These are phyloP conservation scores for Lactarius pseudohatsudake DNA, from an alignment of 768 basidiomycete species.

Conservation along the genomic window DNA sequence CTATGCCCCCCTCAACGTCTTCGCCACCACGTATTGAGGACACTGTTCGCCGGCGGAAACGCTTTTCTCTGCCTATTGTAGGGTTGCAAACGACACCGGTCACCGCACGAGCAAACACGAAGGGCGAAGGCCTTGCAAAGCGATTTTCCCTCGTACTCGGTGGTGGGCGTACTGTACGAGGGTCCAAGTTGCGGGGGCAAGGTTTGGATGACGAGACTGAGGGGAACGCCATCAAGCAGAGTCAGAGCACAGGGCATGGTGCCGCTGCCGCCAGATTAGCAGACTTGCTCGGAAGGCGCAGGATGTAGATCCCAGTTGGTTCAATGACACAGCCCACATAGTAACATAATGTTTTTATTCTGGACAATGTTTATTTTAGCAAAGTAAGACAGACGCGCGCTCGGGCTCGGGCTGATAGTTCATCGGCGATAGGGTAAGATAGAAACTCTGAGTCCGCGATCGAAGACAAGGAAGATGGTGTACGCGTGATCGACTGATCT, in stretches of 20 bases:
- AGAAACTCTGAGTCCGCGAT: too few species aligned
- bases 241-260: slow-evolving; percentile 36
- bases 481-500: too few species aligned
- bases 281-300: slow-evolving; percentile 48
- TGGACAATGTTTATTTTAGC: neutral
- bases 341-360: neutral
- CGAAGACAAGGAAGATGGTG: too few species aligned
- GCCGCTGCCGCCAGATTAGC: slow-evolving; percentile 55
- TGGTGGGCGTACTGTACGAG: slow-evolving; percentile 30
- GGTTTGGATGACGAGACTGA: slow-evolving; percentile 19
- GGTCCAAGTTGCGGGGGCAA: slow-evolving; percentile 6
- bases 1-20: slow-evolving; percentile 1
- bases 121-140: slow-evolving; percentile 41
- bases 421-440: too few species aligned
- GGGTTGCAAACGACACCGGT: slow-evolving; percentile 73
- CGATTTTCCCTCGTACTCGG: slow-evolving; percentile 64
- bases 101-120: slow-evolving; percentile 50
- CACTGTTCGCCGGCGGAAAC: slow-evolving; percentile 60
- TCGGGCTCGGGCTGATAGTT: too few species aligned
- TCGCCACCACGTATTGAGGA: slow-evolving; percentile 48
- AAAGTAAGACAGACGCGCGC: neutral
- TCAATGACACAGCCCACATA: neutral
- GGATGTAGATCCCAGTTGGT: neutral
- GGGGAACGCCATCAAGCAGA: slow-evolving; percentile 27
- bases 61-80: slow-evolving; percentile 77